These are phyloP conservation scores for Pseudotulostoma volvatum DNA, from an alignment of 495 filamentous ascomycete species.

Conservation along the genomic window DNA sequence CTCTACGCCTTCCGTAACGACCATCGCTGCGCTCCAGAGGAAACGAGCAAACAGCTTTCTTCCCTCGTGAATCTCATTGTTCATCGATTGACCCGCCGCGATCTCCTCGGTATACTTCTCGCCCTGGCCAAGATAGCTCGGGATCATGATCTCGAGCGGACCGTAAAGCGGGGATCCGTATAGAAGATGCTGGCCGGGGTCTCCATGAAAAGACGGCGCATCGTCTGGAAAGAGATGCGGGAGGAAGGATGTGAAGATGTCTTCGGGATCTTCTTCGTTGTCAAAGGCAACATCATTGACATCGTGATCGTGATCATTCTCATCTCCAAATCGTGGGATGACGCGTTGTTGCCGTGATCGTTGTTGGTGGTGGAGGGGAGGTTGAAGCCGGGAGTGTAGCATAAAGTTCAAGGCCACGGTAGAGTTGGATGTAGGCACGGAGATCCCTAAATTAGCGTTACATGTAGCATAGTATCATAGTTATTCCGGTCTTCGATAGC, in stretches of 20 bases:
- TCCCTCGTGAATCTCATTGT: constrained; percentile 32
- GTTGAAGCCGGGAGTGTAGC: constrained; percentile 19
- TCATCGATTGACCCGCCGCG: constrained; percentile 7
- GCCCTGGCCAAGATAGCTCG: constrained; percentile 20
- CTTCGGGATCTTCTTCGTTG: constrained; percentile 31
- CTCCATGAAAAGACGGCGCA: constrained; percentile 55
- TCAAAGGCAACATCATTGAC: constrained; percentile 5
- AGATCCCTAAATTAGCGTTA: no score
- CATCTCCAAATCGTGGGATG: no score
- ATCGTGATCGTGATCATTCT: constrained; percentile 1
- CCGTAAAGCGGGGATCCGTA: constrained; percentile 49
- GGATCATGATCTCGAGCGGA: constrained; percentile 29
- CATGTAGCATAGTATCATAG: no score
- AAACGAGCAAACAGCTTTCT: constrained; percentile 63
- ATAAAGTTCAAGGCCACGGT: no score
- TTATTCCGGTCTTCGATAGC: no score
- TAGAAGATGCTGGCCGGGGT: constrained; percentile 45
- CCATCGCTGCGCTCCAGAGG: constrained; percentile 69
- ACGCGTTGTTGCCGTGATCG: neutral
- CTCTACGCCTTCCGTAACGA: constrained; percentile 55
- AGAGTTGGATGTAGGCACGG: no score
- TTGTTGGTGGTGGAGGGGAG: constrained; percentile 14
- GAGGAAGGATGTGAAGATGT: constrained; percentile 46
- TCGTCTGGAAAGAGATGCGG: constrained; percentile 65
- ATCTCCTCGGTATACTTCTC: constrained; percentile 9